A percentile compares a stretch with the other conserved stretches of the same genome.
Evolutionary conservation across 306 rosid genomes (phyloP).

Genomic region (Cicer cuneatum): DNA sequence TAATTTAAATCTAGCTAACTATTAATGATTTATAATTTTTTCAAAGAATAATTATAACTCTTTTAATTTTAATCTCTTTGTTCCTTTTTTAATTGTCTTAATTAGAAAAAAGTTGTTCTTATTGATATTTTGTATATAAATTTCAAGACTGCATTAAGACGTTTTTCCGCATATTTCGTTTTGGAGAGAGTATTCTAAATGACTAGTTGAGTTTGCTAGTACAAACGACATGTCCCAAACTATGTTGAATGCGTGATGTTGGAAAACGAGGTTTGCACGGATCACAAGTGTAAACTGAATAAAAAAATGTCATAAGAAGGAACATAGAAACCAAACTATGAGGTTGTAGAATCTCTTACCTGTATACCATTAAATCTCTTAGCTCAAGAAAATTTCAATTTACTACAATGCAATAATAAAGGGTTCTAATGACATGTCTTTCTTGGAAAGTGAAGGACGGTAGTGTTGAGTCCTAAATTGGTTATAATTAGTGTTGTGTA

Average conservation of each 20-base stretch:
- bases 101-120: too few relatives aligned
- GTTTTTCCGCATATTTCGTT: too few relatives aligned
- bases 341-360: slow-evolving; percentile 59
- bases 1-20: neutral
- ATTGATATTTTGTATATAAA: too few relatives aligned
- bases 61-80: neutral
- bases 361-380: slow-evolving; percentile 48
- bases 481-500: slow-evolving; percentile 8
- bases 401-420: slow-evolving; percentile 45
- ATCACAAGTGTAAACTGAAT: slow-evolving; percentile 46
- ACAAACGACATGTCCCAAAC: slow-evolving; percentile 44
- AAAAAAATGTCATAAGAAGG: slow-evolving; percentile 45
- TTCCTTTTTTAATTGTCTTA: too few relatives aligned
- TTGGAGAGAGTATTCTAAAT: too few relatives aligned
- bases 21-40: neutral
- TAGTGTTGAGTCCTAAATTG: slow-evolving; percentile 43
- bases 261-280: slow-evolving; percentile 45
- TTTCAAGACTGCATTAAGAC: too few relatives aligned
- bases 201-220: too few relatives aligned
- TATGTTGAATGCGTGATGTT: slow-evolving; percentile 39
- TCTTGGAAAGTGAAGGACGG: slow-evolving; percentile 56
- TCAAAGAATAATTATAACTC: neutral
- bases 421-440: slow-evolving; percentile 51
- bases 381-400: slow-evolving; percentile 43
- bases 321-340: slow-evolving; percentile 52